A percentile compares a stretch with the other conserved stretches of the same genome.
Evolutionary conservation across 2,329 filamentous ascomycete genomes (phyloP).

Genomic region (Cladosporium sp.): DNA sequence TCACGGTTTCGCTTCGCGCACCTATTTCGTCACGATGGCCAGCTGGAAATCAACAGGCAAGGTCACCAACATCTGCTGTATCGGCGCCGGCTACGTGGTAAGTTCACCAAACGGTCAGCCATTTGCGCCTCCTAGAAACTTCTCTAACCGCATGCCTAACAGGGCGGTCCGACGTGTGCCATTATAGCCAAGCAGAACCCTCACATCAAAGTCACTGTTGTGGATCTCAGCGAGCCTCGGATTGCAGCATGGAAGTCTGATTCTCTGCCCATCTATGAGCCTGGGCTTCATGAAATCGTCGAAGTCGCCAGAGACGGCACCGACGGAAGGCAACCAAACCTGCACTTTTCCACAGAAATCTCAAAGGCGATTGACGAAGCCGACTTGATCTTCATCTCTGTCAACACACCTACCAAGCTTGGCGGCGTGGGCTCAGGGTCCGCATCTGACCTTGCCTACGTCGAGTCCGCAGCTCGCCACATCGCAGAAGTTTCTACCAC

Average conservation of each 20-base stretch:
- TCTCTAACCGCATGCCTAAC: slow-evolving; percentile 1
- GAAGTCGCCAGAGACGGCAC: slow-evolving; percentile 56
- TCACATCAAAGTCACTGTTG: slow-evolving; percentile 68
- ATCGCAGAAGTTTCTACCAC: slow-evolving; percentile 60
- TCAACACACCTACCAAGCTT: slow-evolving; percentile 76
- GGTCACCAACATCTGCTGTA: slow-evolving; percentile 61
- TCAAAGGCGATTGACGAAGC: slow-evolving; percentile 62
- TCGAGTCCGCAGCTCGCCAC: slow-evolving; percentile 64
- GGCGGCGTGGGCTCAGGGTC: slow-evolving; percentile 67
- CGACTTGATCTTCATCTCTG: slow-evolving; percentile 72
- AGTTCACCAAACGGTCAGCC: not conserved
- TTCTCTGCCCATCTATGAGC: slow-evolving; percentile 75
- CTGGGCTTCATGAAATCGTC: slow-evolving; percentile 67
- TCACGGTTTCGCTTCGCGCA: not conserved
- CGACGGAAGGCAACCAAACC: slow-evolving; percentile 56
- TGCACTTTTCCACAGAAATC: slow-evolving; percentile 71
- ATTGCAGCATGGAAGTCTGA: slow-evolving; percentile 72
- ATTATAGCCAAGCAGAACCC: slow-evolving; percentile 74
- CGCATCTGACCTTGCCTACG: slow-evolving; percentile 69
- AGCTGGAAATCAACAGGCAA: slow-evolving; percentile 18
- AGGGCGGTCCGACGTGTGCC: slow-evolving; percentile 66
- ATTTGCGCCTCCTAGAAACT: not conserved
- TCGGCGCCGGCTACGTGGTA: slow-evolving; percentile 72
- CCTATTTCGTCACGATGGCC: slow-evolving; percentile 3
- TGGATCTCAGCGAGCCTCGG: slow-evolving; percentile 65